Conservation (phyloP, 345 rosid genomes). For the Acer yangbiense region DNA sequence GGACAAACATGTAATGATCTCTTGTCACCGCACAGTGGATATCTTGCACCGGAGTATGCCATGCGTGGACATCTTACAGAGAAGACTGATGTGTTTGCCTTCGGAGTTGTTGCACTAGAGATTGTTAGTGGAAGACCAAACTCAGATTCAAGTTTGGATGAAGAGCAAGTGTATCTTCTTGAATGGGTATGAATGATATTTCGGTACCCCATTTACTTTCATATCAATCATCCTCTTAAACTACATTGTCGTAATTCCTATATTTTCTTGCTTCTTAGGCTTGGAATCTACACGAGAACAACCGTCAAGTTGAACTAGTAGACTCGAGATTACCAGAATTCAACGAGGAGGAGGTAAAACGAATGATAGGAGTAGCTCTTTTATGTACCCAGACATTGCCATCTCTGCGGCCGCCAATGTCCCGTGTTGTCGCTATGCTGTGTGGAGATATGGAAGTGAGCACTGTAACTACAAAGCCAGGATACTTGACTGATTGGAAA, state of each 20-base stretch:
- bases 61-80: constrained; percentile 47
- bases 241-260: neutral
- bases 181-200: constrained; percentile 46
- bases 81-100: constrained; percentile 39
- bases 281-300: constrained; percentile 24
- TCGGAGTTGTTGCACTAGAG: constrained; percentile 8
- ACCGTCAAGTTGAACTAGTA: constrained; percentile 39
- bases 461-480: constrained; percentile 14
- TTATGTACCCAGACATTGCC: constrained; percentile 66
- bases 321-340: constrained; percentile 41
- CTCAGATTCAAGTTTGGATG: constrained; percentile 45
- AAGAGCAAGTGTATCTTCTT: constrained; percentile 22
- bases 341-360: constrained; percentile 46
- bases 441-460: constrained; percentile 64
- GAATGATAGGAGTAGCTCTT: constrained; percentile 54
- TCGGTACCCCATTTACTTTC: neutral
- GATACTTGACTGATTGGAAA: constrained; percentile 58
- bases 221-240: neutral
- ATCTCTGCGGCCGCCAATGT: constrained; percentile 60
- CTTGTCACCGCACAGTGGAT: constrained; percentile 1
- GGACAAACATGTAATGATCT: neutral
- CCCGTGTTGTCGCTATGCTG: constrained; percentile 66
- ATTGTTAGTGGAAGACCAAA: constrained; percentile 31
- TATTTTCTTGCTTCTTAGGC: constrained; percentile 25
- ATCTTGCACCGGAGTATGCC: constrained; percentile 46